Conservation (phyloP, 2,329 filamentous ascomycete species). For the Diaporthe humulicola region DNA sequence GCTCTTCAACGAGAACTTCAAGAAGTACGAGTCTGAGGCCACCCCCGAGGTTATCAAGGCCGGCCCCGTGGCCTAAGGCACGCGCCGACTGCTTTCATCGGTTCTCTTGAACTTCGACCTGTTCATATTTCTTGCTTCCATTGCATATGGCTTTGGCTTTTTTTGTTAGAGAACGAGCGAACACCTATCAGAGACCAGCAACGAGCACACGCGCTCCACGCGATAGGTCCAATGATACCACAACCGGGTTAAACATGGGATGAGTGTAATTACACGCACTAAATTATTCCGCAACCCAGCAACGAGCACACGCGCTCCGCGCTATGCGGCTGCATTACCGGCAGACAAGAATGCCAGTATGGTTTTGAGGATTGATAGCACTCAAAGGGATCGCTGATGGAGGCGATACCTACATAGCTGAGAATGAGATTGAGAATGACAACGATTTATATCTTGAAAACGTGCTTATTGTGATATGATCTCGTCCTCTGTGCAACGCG, state of each 20-base stretch:
- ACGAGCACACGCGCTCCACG: constrained; percentile 41
- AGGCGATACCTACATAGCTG: neutral
- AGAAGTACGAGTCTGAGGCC: constrained; percentile 91
- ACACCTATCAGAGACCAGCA: constrained; percentile 40
- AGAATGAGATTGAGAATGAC: constrained; percentile 21
- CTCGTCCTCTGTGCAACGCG: neutral
- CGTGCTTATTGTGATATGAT: neutral
- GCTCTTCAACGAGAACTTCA: constrained; percentile 97
- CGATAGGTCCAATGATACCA: constrained; percentile 41
- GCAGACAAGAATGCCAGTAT: constrained; percentile 37
- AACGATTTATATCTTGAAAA: neutral
- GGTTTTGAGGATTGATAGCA: constrained; percentile 18
- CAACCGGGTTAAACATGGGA: constrained; percentile 30
- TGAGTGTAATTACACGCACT: constrained; percentile 25
- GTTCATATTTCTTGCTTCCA: constrained; percentile 30
- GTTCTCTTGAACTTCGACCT: constrained; percentile 12
- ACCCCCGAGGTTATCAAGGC: constrained; percentile 83
- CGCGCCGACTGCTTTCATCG: neutral
- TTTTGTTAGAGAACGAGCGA: constrained; percentile 22
- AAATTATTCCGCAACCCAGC: constrained; percentile 33
- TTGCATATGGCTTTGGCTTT: constrained; percentile 32
- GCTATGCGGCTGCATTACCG: constrained; percentile 34
- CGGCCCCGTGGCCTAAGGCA: constrained; percentile 59
- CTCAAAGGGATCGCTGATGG: neutral
- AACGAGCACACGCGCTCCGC: constrained; percentile 42